A percentile compares a stretch with the other conserved stretches of the same genome.
These are phyloP conservation scores for Chlorella vulgaris DNA, from an alignment of 139 green algal species.

Conservation along the genomic window DNA sequence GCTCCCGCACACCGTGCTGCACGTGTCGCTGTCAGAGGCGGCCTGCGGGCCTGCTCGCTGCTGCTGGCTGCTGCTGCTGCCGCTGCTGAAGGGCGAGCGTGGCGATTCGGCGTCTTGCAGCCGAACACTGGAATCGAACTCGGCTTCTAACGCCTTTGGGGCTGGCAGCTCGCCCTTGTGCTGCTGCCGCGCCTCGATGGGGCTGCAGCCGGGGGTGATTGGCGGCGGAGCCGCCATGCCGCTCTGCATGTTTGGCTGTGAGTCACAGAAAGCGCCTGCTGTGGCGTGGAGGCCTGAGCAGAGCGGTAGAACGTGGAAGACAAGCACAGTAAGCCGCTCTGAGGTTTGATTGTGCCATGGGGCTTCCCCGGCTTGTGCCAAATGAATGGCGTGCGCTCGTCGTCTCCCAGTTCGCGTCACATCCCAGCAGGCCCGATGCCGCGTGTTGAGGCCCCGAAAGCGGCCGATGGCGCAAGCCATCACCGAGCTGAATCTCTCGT, in stretches of 20 bases:
- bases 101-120: constrained; percentile 4
- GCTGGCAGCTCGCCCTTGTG: constrained; percentile 1
- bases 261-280: background rate
- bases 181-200: background rate
- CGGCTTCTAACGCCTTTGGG: background rate
- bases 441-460: too few species aligned
- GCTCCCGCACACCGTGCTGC: background rate
- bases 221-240: background rate
- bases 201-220: background rate
- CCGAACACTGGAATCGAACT: constrained; percentile 15
- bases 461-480: too few species aligned
- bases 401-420: too few species aligned
- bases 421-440: too few species aligned
- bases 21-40: background rate
- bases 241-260: background rate
- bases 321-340: too few species aligned
- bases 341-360: too few species aligned
- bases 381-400: too few species aligned
- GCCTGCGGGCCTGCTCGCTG: background rate
- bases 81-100: constrained; percentile 15
- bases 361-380: too few species aligned
- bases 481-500: too few species aligned
- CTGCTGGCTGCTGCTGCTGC: background rate
- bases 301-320: too few species aligned
- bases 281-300: too few species aligned